Base-by-base conservation (phyloP, 495 filamentous ascomycete genomes). In the Neurospora tetrasperma region DNA sequence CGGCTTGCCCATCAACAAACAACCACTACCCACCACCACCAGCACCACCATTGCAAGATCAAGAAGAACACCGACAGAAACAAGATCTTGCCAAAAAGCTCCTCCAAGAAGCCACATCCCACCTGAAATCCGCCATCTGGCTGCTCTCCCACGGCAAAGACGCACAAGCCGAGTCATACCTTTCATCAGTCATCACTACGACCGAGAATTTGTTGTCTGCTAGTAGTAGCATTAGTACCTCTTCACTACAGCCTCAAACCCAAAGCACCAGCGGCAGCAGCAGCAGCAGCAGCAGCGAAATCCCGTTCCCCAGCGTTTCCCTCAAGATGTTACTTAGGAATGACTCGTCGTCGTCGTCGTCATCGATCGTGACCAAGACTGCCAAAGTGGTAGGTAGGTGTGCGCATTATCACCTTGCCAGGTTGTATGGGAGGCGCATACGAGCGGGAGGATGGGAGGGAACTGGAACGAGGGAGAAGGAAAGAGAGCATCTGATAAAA, bases 391-490 rank as follows among this genome's bases (percentile, higher is more conserved):
- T 75, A 39, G 42, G 69, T 0, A 48, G 75, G 23, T 77, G 75
- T 48, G 75, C 75, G 12, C 31, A 72, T 35, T 77, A 75, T 35
- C 75, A 75, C 35, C 46, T 75, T 9, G 70, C 75, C 20, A 71
- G 46, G 35, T 46, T 77, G 5, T 73, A 54, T 18, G 23, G 59
- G 9, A 71, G 74, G 10, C 48, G 23, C 48, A 59, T 59, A 7
- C 23, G 46, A 23, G 46, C n/a, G 1, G 46, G n/a, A 20, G n/a
- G n/a, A 5, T n/a, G 46, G 10, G 46, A 23, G 20, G 46, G 46
- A 46, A 4, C 18, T n/a, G 44, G 44, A 48, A 18, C 3, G 72
- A 72, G 31, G n/a, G 11, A 46, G 31, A 14, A 41, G 3, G 74
- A 74, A 20, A 73, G 46, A 5, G 72, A 75, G 72, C 66, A 73